These are phyloP conservation scores for Solanum sejunctum DNA, from an alignment of 257 asterid genomes.

Conservation along the genomic window DNA sequence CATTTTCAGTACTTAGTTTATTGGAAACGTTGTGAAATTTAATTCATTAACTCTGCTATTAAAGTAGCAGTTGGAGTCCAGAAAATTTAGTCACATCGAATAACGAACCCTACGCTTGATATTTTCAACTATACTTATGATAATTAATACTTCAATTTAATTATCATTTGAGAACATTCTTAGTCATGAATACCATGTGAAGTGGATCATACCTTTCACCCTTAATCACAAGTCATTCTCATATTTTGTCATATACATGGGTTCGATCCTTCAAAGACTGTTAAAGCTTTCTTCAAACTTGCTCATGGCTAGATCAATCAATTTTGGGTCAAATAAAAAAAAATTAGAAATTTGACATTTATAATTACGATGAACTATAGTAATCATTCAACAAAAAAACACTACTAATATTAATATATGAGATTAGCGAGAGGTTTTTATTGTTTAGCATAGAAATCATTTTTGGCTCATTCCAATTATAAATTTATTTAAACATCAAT, in stretches of 20 bases:
- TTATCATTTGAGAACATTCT: background rate
- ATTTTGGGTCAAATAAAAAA: too few species aligned
- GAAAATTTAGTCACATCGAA: background rate
- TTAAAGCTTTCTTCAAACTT: too few species aligned
- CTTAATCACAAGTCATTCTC: too few species aligned
- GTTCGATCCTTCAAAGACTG: too few species aligned
- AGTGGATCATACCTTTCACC: background rate
- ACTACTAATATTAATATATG: background rate
- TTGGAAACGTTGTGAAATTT: background rate
- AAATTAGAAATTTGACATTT: background rate
- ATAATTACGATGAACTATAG: background rate
- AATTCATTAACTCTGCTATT: background rate
- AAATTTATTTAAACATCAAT: background rate
- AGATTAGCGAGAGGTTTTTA: background rate
- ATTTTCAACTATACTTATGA: background rate
- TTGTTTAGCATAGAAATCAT: background rate
- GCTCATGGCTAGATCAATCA: too few species aligned
- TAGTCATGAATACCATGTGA: background rate
- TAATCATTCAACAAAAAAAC: background rate
- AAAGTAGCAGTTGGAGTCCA: background rate
- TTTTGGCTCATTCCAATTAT: background rate
- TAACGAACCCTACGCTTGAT: background rate
- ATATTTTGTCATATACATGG: too few species aligned
- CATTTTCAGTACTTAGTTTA: background rate
- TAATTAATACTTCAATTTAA: background rate